Evolutionary conservation across 1,139 yeast species (phyloP), one percentile per base, ranked within the genome.

Genomic region (Taiozyma sp.): DNA sequence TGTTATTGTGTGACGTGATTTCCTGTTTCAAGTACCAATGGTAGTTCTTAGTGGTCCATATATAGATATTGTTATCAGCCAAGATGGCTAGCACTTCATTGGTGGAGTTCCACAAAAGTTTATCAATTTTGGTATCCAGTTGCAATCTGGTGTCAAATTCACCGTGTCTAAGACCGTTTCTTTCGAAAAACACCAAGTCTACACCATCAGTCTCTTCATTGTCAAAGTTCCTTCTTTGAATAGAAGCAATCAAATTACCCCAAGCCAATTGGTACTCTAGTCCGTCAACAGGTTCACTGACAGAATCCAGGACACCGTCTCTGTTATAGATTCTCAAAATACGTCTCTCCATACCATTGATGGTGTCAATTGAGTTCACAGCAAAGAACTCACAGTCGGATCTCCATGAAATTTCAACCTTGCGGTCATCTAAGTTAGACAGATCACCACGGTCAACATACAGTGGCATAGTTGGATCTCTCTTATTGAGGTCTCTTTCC

Each of bases 21-120:
- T 87, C 96, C 67, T 87, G 96, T 65, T 95, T 93, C 59, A 92
- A 75, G 66, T 87, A 90, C 98, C 99, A 95, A 66, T 92, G 96
- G 67, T 92, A 95, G 67, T 95, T 95, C 64, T 89, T 92, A 2
- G 88, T 77, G 1, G 96, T 84, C 98, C 98, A 95, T 39, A 95
- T 70, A 65, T 88, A 96, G 22, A 93, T 76, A 38, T 80, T 71
- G 57, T 84, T 78, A 2, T 69, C 59, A 32, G 86, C 70, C 50
- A 81, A 84, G 27, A 93, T 72, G 0, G 96, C 87, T 52, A 95
- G 71, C 2, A 89, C 76, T 59, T 91, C 96, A 48, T 95, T 85
- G 59, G 86, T 87, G 43, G 83, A 75, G 53, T 93, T 89, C 99
- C 99, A 95, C 43, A 79, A 76, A 22, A 93, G 57, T 46, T 75